These are phyloP conservation scores for Oxyria digyna DNA, from an alignment of 148 eudicot species.

Conservation along the genomic window DNA sequence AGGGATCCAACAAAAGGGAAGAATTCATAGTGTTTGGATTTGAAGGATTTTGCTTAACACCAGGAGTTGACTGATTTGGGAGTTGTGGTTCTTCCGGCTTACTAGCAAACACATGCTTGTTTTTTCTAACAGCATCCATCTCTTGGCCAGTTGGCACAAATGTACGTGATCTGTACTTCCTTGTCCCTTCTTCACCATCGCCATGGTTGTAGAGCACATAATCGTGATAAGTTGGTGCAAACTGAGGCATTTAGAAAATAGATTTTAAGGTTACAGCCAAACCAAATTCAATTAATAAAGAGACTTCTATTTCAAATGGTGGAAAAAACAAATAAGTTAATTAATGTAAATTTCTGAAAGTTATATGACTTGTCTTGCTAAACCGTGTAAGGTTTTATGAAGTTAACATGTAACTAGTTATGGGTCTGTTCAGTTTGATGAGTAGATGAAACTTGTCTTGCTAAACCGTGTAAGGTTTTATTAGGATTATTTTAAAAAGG, in stretches of 20 bases:
- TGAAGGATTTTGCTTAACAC: constrained; percentile 12
- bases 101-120: constrained; percentile 38
- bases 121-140: constrained; percentile 82
- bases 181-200: constrained; percentile 76
- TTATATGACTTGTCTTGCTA: too few species aligned
- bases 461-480: not conserved
- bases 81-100: constrained; percentile 56
- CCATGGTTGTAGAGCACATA: constrained; percentile 88
- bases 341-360: too few species aligned
- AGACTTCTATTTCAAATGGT: not conserved
- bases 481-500: not conserved
- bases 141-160: constrained; percentile 95
- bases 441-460: not conserved
- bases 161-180: constrained; percentile 73
- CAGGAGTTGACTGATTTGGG: constrained; percentile 37
- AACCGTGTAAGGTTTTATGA: not conserved
- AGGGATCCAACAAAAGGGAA: constrained; percentile 53
- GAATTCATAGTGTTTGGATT: constrained; percentile 37
- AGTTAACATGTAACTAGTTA: not conserved
- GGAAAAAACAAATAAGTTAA: not conserved
- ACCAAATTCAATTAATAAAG: not conserved
- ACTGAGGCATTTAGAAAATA: constrained; percentile 31
- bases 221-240: constrained; percentile 97
- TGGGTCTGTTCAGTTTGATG: not conserved
- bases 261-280: not conserved